A percentile compares a stretch with the other conserved stretches of the same genome.
These are phyloP conservation scores for Domatiomyces catenatus DNA, from an alignment of 2,329 filamentous ascomycete genomes.

Conservation along the genomic window DNA sequence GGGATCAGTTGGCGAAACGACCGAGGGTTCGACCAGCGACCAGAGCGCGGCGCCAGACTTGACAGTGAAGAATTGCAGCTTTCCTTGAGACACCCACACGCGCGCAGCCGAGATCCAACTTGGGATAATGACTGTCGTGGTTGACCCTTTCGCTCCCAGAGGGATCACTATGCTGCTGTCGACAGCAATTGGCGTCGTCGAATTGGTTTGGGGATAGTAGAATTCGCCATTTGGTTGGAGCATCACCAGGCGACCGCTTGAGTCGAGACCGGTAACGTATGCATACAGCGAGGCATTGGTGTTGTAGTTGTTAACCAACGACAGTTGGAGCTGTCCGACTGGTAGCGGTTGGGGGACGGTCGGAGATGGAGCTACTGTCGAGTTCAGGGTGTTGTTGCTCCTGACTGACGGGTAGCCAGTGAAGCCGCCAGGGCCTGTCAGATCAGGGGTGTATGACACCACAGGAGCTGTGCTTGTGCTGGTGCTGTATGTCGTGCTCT, in stretches of 20 bases:
- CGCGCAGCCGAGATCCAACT: slow-evolving; percentile 28
- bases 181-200: slow-evolving; percentile 25
- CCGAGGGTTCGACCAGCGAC: slow-evolving; percentile 35
- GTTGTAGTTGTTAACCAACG: slow-evolving; percentile 31
- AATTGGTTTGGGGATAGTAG: slow-evolving; percentile 20
- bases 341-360: background rate
- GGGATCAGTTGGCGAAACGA: slow-evolving; percentile 30
- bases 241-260: slow-evolving; percentile 28
- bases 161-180: slow-evolving; percentile 29
- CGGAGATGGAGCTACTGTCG: background rate
- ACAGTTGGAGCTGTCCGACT: background rate
- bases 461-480: background rate
- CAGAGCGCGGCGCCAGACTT: slow-evolving; percentile 18
- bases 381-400: background rate
- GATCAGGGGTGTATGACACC: background rate
- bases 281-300: slow-evolving; percentile 24
- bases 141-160: slow-evolving; percentile 25
- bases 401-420: background rate
- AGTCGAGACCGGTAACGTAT: slow-evolving; percentile 34
- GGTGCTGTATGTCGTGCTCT: background rate
- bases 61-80: slow-evolving; percentile 31
- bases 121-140: slow-evolving; percentile 27
- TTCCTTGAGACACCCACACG: slow-evolving; percentile 28
- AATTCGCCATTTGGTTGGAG: slow-evolving; percentile 14
- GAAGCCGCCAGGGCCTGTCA: background rate